Percentiles rank a stretch among this genome's conserved stretches.
Evolutionary conservation across 495 filamentous ascomycete species (phyloP).

Genomic region (Penicillium cosmopolitanum): DNA sequence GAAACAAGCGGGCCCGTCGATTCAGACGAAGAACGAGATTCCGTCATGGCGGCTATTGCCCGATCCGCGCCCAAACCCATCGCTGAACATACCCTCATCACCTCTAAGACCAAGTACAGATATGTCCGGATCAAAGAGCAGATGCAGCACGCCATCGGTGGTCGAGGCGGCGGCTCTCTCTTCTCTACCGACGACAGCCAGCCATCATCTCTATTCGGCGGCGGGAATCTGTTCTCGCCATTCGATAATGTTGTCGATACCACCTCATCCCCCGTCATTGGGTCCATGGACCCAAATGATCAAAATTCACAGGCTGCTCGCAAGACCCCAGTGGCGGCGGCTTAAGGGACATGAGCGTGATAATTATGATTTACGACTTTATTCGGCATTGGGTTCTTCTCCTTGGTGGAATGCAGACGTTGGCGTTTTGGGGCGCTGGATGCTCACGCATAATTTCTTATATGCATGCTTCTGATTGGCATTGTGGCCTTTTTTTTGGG

Average conservation of each 20-base stretch:
- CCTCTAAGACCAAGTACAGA: conserved; percentile 74
- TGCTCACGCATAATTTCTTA: conserved; percentile 13
- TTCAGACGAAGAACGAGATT: conserved; percentile 88
- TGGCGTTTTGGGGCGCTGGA: conserved; percentile 9
- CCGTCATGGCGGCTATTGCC: conserved; percentile 81
- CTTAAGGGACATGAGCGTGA: conserved; percentile 7
- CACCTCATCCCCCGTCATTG: conserved; percentile 27
- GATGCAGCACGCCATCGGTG: conserved; percentile 72
- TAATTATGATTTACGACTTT: conserved; percentile 12
- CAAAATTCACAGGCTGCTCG: conserved; percentile 26
- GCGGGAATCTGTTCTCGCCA: conserved; percentile 39
- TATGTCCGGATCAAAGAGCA: conserved; percentile 88
- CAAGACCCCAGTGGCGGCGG: conserved; percentile 28
- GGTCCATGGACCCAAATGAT: conserved; percentile 26
- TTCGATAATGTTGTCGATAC: conserved; percentile 29
- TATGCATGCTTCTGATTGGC: conserved; percentile 5
- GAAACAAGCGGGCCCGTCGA: conserved; percentile 80
- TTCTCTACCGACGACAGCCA: conserved; percentile 47
- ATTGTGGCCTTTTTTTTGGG: conserved; percentile 5
- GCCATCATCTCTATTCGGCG: conserved; percentile 27
- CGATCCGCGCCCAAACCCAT: conserved; percentile 76
- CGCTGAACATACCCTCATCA: conserved; percentile 65
- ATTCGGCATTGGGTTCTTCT: not conserved
- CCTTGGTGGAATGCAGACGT: conserved; percentile 15
- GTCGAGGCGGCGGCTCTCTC: conserved; percentile 46